Evolutionary conservation across 768 basidiomycete genomes (phyloP).

Genomic region (Candolleomyces efflorescens): DNA sequence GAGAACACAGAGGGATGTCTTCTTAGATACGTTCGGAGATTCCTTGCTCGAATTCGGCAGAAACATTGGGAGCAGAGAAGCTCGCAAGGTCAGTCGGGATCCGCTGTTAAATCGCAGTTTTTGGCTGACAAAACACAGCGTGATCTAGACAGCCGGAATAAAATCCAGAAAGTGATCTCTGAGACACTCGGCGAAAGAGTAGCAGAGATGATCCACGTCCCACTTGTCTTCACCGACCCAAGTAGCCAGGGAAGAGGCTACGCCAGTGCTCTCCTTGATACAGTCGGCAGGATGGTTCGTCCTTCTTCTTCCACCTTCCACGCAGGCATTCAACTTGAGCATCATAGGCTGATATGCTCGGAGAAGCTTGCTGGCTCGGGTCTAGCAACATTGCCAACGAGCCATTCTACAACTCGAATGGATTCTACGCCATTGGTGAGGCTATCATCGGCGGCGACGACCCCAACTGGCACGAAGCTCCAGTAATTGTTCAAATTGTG

Average conservation of each 20-base stretch:
- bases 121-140: too few relatives aligned
- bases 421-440: not conserved
- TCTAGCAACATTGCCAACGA: constrained; percentile 7
- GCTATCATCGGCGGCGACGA: constrained; percentile 4
- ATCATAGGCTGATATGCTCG: not conserved
- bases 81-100: too few relatives aligned
- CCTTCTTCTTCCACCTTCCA: not conserved
- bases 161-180: too few relatives aligned
- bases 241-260: constrained; percentile 4
- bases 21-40: too few relatives aligned
- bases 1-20: too few relatives aligned
- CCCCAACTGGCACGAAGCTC: not conserved
- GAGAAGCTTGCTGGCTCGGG: constrained; percentile 1
- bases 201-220: not conserved
- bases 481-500: not conserved
- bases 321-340: not conserved
- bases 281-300: not conserved
- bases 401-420: constrained; percentile 8
- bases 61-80: too few relatives aligned
- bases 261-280: not conserved
- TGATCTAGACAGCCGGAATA: too few relatives aligned
- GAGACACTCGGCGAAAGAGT: not conserved
- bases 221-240: constrained; percentile 1
- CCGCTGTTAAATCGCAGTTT: too few relatives aligned
- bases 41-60: too few relatives aligned